phyloP scores from a whole-genome alignment of 2,329 filamentous ascomycete genomes.

The Elsinoe ampelina region DNA sequence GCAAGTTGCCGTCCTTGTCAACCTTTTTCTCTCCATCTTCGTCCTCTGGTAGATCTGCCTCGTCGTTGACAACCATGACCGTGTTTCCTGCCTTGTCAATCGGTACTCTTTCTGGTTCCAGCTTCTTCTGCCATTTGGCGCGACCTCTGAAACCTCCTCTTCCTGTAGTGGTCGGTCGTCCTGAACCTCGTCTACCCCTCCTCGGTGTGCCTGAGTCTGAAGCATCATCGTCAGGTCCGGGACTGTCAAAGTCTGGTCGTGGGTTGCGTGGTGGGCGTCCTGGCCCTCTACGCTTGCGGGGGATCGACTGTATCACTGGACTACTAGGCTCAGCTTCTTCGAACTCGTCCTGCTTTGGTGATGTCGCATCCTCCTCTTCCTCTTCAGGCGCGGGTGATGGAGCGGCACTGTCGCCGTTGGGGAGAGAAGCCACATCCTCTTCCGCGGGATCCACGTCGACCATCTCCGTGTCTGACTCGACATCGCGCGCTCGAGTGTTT shows the following conservation, averaged over 20 bases:
- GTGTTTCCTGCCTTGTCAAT: slow-evolving; percentile 91
- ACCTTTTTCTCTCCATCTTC: slow-evolving; percentile 87
- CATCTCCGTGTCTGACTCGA: slow-evolving; percentile 9
- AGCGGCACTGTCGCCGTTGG: background rate
- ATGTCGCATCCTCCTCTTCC: background rate
- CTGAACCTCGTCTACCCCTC: slow-evolving; percentile 36
- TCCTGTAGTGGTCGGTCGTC: slow-evolving; percentile 36
- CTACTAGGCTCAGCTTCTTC: slow-evolving; percentile 44
- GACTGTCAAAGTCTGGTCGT: slow-evolving; percentile 66
- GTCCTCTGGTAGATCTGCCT: slow-evolving; percentile 81
- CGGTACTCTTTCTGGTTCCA: slow-evolving; percentile 65
- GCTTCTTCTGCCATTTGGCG: slow-evolving; percentile 41
- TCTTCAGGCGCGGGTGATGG: slow-evolving; percentile 3
- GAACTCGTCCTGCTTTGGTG: slow-evolving; percentile 21
- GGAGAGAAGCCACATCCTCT: slow-evolving; percentile 1
- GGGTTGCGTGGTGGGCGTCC: slow-evolving; percentile 79
- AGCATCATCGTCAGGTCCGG: slow-evolving; percentile 39
- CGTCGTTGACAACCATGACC: slow-evolving; percentile 83
- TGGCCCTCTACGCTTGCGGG: slow-evolving; percentile 52
- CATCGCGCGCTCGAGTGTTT: slow-evolving; percentile 3
- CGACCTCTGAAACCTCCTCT: slow-evolving; percentile 62
- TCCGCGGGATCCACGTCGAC: background rate
- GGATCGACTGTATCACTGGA: slow-evolving; percentile 50
- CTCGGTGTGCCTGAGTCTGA: slow-evolving; percentile 41
- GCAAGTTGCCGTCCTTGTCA: slow-evolving; percentile 74